Percentiles rank a stretch among this genome's conserved stretches.
Evolutionary conservation across 371 early-diverging fungal species (phyloP).

Genomic region (Syncephalis fuscata): DNA sequence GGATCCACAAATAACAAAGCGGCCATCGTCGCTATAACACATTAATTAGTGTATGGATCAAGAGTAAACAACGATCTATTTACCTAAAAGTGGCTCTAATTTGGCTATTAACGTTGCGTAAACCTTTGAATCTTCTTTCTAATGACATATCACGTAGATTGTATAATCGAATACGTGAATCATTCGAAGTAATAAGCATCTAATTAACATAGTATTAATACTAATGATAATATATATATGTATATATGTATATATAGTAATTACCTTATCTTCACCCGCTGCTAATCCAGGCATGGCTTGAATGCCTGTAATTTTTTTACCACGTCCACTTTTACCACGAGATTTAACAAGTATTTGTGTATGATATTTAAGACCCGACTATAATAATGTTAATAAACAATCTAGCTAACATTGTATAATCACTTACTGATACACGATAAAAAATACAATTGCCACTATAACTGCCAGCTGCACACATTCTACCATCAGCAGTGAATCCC

Average conservation of each 20-base stretch:
- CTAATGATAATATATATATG: neutral
- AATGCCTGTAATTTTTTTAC: constrained; percentile 60
- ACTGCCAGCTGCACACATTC: constrained; percentile 56
- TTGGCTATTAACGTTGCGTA: constrained; percentile 42
- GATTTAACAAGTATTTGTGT: constrained; percentile 57
- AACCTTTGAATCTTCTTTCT: constrained; percentile 58
- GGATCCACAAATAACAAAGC: constrained; percentile 62
- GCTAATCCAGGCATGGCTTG: constrained; percentile 30
- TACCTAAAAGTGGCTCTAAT: constrained; percentile 55
- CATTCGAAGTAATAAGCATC: constrained; percentile 53
- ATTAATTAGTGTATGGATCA: neutral
- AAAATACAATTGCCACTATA: constrained; percentile 59
- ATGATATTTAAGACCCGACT: constrained; percentile 51
- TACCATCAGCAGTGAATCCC: constrained; percentile 53
- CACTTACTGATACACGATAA: constrained; percentile 28
- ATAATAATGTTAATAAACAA: too few species aligned
- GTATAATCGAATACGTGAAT: constrained; percentile 62
- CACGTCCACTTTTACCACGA: constrained; percentile 23
- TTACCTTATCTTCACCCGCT: constrained; percentile 21
- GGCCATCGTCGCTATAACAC: constrained; percentile 37
- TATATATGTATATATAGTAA: too few species aligned
- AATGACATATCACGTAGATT: constrained; percentile 54
- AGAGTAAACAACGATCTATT: neutral
- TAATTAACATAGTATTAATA: constrained; percentile 9
- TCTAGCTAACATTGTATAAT: too few species aligned